Percentiles rank a stretch among this genome's conserved stretches.
phyloP scores from a whole-genome alignment of 2,329 filamentous ascomycete species.

The Kalmusia sp. region DNA sequence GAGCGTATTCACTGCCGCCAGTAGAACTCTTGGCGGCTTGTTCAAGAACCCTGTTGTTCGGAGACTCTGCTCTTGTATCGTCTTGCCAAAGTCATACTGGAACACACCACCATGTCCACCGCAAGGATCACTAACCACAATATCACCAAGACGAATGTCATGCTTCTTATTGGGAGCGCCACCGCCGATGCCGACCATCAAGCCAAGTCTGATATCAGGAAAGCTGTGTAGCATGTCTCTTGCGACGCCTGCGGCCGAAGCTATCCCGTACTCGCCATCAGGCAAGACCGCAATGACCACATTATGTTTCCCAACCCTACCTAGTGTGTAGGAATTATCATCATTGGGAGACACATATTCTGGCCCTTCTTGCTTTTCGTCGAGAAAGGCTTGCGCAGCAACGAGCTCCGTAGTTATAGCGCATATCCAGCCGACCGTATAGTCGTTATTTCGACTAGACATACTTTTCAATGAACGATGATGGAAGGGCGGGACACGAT shows the following conservation, averaged over 20 bases:
- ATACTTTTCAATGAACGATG: no score
- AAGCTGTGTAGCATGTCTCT: conserved; percentile 18
- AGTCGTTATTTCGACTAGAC: no score
- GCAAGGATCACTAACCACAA: neutral
- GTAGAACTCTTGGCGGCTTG: no score
- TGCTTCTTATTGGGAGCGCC: conserved; percentile 6
- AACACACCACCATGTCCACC: conserved; percentile 11
- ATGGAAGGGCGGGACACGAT: no score
- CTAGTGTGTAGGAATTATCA: no score
- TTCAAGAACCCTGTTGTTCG: neutral
- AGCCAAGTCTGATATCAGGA: conserved; percentile 35
- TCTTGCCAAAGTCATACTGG: conserved; percentile 15
- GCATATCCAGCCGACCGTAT: conserved; percentile 41
- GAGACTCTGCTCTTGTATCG: conserved; percentile 6
- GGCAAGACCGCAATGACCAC: no score
- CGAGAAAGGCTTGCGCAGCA: conserved; percentile 35
- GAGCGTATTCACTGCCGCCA: no score
- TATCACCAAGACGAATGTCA: neutral
- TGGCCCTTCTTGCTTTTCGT: conserved; percentile 27
- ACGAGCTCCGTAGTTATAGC: conserved; percentile 38
- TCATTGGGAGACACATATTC: conserved; percentile 12
- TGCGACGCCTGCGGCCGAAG: no score
- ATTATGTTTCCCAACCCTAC: no score
- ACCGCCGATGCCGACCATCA: conserved; percentile 53
- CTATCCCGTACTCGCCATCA: no score